Base-by-base conservation (phyloP, 805 yeast species). In the Komagataella kurtzmanii region DNA sequence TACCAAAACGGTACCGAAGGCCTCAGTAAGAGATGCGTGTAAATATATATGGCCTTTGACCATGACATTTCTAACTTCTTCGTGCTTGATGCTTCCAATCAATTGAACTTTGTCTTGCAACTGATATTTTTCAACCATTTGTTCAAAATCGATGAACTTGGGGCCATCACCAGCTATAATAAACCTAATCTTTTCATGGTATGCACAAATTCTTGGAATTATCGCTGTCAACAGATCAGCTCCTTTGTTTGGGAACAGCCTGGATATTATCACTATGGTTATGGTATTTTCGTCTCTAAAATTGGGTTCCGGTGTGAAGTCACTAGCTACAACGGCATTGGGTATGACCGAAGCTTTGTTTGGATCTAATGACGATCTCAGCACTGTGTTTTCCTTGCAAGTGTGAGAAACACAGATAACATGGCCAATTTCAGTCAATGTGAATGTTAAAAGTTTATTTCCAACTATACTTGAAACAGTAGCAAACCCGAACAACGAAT, bases 101-200 rank as follows among this genome's bases (percentile, higher is more conserved):
- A 93, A 72, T 46, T 82, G 80, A 1, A 93, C 97, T 49, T 95
- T 72, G 50, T 91, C 95, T 62, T 93, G 97, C 18, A 93, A 68
- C 55, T 87, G 80, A 63, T 82, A 77, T 54, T 80, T 77, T 64
- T 93, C 99, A 49, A 96, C 75, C 90, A 90, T 90, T 64, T 93
- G 99, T 64, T 90, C 97, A 51, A 93, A 71, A 59, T 93, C 98
- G 7, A 93, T 79, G 58, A 85, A 89, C 59, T 88, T 87, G 1
- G 99, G 99, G 0, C 99, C 99, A 65, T 88, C 95, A 10, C 99
- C 99, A 3, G 97, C 99, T 48, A 93, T 80, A 2, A 91, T 65
- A 57, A 93, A 90, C 50, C 80, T 78, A 1, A 90, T 90, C 17
- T 79, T 75, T 0, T 77, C 73, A 51, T 81, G 76, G 14, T 68